A percentile compares a stretch with the other conserved stretches of the same genome.
Conservation (phyloP, 1,284 basidiomycete genomes). For the Ganoderma lingzhi region DNA sequence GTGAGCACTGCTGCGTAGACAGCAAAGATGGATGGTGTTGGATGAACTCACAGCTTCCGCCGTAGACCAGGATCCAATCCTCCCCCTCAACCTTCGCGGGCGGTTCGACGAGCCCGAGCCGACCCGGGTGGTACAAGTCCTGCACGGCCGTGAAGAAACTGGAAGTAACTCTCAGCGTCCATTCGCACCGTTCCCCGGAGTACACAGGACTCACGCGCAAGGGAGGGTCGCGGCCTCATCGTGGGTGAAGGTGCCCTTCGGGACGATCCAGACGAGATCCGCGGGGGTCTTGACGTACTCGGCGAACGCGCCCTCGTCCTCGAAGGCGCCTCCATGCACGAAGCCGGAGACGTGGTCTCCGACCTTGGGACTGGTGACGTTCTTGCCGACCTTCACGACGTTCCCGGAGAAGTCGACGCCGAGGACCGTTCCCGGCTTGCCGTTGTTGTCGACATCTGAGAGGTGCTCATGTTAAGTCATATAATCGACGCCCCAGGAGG, state of each 20-base stretch:
- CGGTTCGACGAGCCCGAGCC: constrained; percentile 37
- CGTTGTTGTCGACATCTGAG: constrained; percentile 27
- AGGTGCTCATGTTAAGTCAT: neutral
- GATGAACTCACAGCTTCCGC: constrained; percentile 38
- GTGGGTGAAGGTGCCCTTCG: constrained; percentile 38
- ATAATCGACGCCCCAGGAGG: neutral
- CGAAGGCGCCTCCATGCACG: constrained; percentile 36
- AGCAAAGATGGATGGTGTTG: neutral
- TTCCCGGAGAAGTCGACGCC: constrained; percentile 40
- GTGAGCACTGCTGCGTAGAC: too few relatives aligned
- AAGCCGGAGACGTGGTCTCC: constrained; percentile 41
- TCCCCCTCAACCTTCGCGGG: constrained; percentile 28
- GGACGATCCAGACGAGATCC: constrained; percentile 44
- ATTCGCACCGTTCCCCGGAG: neutral
- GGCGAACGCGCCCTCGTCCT: constrained; percentile 46
- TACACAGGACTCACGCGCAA: constrained; percentile 40
- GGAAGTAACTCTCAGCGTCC: neutral
- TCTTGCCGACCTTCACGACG: constrained; percentile 37
- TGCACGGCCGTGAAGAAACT: constrained; percentile 46
- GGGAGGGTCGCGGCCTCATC: constrained; percentile 51
- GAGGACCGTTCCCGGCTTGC: constrained; percentile 34
- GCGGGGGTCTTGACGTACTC: constrained; percentile 49
- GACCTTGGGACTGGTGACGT: constrained; percentile 33
- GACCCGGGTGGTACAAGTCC: constrained; percentile 41
- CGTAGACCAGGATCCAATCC: constrained; percentile 41